Base-by-base conservation (phyloP, 495 filamentous ascomycete genomes). In the Lasiosphaeria hispida region DNA sequence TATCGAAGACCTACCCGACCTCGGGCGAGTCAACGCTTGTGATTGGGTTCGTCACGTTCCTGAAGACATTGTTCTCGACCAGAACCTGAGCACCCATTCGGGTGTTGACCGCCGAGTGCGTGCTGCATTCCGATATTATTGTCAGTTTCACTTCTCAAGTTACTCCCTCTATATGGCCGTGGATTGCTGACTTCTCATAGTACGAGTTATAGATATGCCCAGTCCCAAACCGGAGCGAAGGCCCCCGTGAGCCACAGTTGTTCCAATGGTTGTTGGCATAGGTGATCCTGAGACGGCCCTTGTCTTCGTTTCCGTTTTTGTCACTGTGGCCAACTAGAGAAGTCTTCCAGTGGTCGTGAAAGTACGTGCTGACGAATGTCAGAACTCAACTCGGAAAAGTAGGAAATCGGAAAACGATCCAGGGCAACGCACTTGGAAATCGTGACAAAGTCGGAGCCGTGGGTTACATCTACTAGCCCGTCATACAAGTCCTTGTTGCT, bases 401-500 rank as follows among this genome's bases (percentile, higher is more conserved):
- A 7, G 9, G 9, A 14, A 17, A 11, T 17, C 0, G 19, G 15
- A 2, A 2, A 14, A 7, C 1, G 37, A 18, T 7, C 3, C 7
- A 30, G 19, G 18, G n/a, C 9, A 34, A 9, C n/a, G 23, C 57
- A 70, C 65, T 68, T 75, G 42, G 69, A 76, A 50, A 84, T 62
- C 23, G 83, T 84, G 53, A 85, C 55, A 52, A 67, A 83, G 55
- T 85, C 78, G 2, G 70, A 65, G 33, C 69, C 82, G 56, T 84
- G 82, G 11, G 77, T 77, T 55, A 87, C 70, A 63, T 88, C 86
- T 36, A 87, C 66, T 0, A 88, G 75, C 0, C 86, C 86, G 60
- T 88, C 86, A 66, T 87, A 87, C 65, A 83, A 84, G 70, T 88
- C 85, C 67, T 86, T 87, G 72, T 76, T 77, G 59, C 76, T 73